A percentile compares a stretch with the other conserved stretches of the same genome.
Evolutionary conservation across 805 yeast species (phyloP).

Genomic region (Candida verbasci): DNA sequence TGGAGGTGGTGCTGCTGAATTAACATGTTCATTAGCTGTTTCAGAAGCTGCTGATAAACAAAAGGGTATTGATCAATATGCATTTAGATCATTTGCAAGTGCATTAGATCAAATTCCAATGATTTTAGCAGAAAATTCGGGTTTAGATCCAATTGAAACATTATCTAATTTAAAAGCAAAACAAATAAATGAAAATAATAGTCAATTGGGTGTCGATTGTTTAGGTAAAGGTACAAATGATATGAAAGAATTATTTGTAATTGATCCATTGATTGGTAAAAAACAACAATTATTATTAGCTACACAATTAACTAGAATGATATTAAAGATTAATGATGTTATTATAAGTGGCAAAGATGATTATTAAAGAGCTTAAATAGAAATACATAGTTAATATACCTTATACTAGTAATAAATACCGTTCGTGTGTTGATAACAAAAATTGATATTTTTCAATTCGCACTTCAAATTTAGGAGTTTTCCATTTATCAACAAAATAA

Average conservation of each 20-base stretch:
- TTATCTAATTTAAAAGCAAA: constrained; percentile 77
- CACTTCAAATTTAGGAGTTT: neutral
- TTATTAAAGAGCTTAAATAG: too few species aligned
- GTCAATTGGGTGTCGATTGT: constrained; percentile 90
- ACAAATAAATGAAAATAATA: constrained; percentile 68
- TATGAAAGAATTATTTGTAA: constrained; percentile 91
- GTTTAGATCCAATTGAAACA: constrained; percentile 89
- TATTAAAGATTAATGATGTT: constrained; percentile 93
- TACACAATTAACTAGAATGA: constrained; percentile 97
- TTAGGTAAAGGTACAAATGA: constrained; percentile 83
- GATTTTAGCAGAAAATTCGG: constrained; percentile 96
- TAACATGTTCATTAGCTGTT: constrained; percentile 87
- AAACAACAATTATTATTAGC: constrained; percentile 94
- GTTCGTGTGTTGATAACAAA: constrained; percentile 1
- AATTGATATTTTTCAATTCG: neutral
- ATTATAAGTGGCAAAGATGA: constrained; percentile 85
- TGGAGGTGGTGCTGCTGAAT: constrained; percentile 99
- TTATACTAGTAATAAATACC: neutral
- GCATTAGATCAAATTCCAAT: constrained; percentile 92
- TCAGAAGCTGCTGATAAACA: constrained; percentile 88
- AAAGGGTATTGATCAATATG: constrained; percentile 95
- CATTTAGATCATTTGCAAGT: constrained; percentile 88
- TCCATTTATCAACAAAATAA: neutral
- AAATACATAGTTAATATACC: too few species aligned
- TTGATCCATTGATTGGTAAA: constrained; percentile 96